Conservation (phyloP, 2,329 filamentous ascomycete species). For the Ophiostoma novo-ulmi region DNA sequence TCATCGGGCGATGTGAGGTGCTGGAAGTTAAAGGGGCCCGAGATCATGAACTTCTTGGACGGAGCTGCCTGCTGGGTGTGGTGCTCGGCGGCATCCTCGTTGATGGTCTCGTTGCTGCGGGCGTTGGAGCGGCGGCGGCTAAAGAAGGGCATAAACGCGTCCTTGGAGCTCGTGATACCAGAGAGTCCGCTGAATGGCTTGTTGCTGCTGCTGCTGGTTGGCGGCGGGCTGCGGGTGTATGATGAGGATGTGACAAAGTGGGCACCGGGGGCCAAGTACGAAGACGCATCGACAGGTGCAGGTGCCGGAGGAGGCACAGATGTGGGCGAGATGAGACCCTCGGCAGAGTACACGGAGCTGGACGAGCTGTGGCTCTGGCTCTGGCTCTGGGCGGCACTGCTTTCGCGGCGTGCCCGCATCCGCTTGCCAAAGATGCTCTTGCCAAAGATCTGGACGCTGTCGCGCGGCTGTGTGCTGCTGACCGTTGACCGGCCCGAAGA, state of each 20-base stretch:
- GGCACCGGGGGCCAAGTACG: conserved; percentile 28
- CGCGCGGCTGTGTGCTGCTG: conserved; percentile 47
- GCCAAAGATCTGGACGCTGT: conserved; percentile 56
- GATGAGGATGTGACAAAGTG: background rate
- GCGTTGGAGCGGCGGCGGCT: conserved; percentile 43
- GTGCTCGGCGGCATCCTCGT: background rate
- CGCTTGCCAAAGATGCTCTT: conserved; percentile 56
- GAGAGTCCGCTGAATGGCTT: conserved; percentile 37
- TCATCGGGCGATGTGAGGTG: conserved; percentile 56
- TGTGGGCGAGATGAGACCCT: conserved; percentile 29
- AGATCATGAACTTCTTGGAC: conserved; percentile 46
- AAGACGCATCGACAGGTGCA: conserved; percentile 30
- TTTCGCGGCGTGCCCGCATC: conserved; percentile 48
- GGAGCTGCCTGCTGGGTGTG: background rate
- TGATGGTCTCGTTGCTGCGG: conserved; percentile 32
- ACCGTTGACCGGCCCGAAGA: conserved; percentile 52
- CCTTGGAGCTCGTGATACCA: background rate
- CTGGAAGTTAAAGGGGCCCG: conserved; percentile 61
- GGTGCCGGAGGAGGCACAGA: conserved; percentile 29
- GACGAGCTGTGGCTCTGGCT: conserved; percentile 37
- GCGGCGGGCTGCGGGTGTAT: conserved; percentile 4
- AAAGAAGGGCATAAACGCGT: conserved; percentile 46
- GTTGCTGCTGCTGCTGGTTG: conserved; percentile 19
- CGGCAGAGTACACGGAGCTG: conserved; percentile 47
- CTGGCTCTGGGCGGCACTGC: conserved; percentile 35